Base-by-base conservation (phyloP, 371 early-diverging fungal species). In the Phascolomyces articulosus region DNA sequence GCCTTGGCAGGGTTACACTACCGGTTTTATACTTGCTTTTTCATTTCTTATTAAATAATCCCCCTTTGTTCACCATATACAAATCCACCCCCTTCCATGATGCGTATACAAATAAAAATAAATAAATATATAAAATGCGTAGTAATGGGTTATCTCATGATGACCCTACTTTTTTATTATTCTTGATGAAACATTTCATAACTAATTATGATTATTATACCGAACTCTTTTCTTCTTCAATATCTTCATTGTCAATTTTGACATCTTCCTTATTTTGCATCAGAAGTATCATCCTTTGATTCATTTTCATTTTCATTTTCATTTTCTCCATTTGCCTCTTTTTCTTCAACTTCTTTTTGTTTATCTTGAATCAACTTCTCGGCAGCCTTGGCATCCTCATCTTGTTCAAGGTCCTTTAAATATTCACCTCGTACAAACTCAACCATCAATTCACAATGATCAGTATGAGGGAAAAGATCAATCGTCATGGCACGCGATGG, bases 391-490 rank as follows among this genome's bases (percentile, higher is more conserved):
- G 40, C 34, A 23, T 29, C 34, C 13, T 27, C 34, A 15, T 29
- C 56, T 18, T 55, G 21, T 24, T 34, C 34, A 9, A 41, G 15
- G 13, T 59, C 48, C 18, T 59, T 40, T 8, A 59, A 47, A n/a
- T 40, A 40, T 28, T 60, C 41, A 44, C 55, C 49, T 21, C 68
- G 65, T 11, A 74, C 70, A 69, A 93, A 88, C 66, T 87, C 87
- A 55, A 94, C 63, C 58, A 93, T 75, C 15, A 93, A 69, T 77
- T 93, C 95, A 64, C 83, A 85, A 63, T 88, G 89, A 20, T 82
- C 71, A 9, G 92, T 90, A 70, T 94, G 91, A 53, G 95, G 95
- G 74, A 94, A 94, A 40, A 94, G 58, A 71, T 94, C 95, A 15
- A 94, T 79, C 6, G 91, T 79, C 23, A 83, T 70, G 1, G 87